Percentiles rank a stretch among this genome's conserved stretches.
Conservation (phyloP, 2,329 filamentous ascomycete genomes). For the Seiridium unicorne region DNA sequence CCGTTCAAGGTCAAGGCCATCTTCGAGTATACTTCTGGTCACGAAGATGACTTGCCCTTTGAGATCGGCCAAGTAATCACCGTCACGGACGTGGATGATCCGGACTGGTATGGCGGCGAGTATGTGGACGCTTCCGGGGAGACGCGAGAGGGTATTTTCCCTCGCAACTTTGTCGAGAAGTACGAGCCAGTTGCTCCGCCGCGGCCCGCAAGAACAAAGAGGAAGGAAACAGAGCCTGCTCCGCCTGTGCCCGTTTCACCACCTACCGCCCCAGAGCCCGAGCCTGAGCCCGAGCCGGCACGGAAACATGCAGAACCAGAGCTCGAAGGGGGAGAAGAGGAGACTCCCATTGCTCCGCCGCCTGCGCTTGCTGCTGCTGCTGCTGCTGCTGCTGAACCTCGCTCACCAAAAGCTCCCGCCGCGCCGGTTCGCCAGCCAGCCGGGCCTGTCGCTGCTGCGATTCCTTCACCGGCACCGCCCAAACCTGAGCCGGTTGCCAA, state of each 20-base stretch:
- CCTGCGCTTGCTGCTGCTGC: conserved; percentile 20
- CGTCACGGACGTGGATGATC: conserved; percentile 88
- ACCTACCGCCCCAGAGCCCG: conserved; percentile 34
- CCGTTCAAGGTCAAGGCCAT: conserved; percentile 94
- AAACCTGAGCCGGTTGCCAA: conserved; percentile 34
- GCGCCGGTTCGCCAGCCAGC: conserved; percentile 33
- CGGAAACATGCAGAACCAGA: conserved; percentile 18
- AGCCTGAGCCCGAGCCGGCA: conserved; percentile 25
- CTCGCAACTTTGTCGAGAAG: conserved; percentile 95
- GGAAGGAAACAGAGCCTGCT: conserved; percentile 53
- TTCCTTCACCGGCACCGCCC: conserved; percentile 25
- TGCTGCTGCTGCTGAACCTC: conserved; percentile 14
- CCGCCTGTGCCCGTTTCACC: conserved; percentile 26
- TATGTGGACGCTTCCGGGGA: conserved; percentile 74
- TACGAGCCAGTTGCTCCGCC: conserved; percentile 90
- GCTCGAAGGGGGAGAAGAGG: conserved; percentile 24
- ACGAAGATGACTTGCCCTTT: conserved; percentile 95
- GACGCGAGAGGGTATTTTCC: conserved; percentile 85
- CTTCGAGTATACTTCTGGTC: conserved; percentile 88
- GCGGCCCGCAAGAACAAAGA: conserved; percentile 74
- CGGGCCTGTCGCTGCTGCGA: conserved; percentile 34
- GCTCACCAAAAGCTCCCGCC: conserved; percentile 24
- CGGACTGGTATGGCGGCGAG: conserved; percentile 90
- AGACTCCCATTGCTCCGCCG: conserved; percentile 26
- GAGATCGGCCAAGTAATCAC: conserved; percentile 83